Conservation (phyloP, 768 basidiomycete genomes). For the Tricholoma matsutake region DNA sequence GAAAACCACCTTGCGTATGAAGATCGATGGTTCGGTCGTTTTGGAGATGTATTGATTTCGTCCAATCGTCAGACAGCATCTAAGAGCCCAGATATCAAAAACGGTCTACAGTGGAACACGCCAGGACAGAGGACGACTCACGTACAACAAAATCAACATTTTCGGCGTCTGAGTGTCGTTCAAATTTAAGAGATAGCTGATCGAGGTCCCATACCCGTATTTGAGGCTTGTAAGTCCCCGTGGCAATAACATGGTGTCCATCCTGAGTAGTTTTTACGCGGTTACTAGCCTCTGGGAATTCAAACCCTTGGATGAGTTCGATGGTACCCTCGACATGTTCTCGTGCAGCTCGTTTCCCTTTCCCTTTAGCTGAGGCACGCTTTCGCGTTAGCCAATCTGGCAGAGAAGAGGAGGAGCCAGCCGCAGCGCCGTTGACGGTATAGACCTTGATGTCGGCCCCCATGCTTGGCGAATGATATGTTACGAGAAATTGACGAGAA, state of each 20-base stretch:
- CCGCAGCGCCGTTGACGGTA: slow-evolving; percentile 90
- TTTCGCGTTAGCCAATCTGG: slow-evolving; percentile 90
- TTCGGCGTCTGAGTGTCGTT: slow-evolving; percentile 93
- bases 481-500: background rate
- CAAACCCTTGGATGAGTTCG: slow-evolving; percentile 93
- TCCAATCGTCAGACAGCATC: slow-evolving; percentile 98
- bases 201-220: slow-evolving; percentile 95
- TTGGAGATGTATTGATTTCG: slow-evolving; percentile 95
- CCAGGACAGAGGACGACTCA: slow-evolving; percentile 38
- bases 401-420: slow-evolving; percentile 86
- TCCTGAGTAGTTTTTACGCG: slow-evolving; percentile 87
- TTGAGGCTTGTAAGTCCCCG: slow-evolving; percentile 97
- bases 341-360: slow-evolving; percentile 60
- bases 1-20: slow-evolving; percentile 91
- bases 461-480: slow-evolving; percentile 7
- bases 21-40: slow-evolving; percentile 92
- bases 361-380: slow-evolving; percentile 55
- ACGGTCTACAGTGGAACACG: slow-evolving; percentile 3
- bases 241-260: slow-evolving; percentile 89
- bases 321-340: slow-evolving; percentile 83
- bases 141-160: slow-evolving; percentile 98
- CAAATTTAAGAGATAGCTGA: slow-evolving; percentile 91
- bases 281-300: slow-evolving; percentile 96
- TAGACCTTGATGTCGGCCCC: slow-evolving; percentile 71
- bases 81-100: slow-evolving; percentile 27